Evolutionary conservation across 768 basidiomycete species (phyloP).

Genomic region (Filobasidium floriforme): DNA sequence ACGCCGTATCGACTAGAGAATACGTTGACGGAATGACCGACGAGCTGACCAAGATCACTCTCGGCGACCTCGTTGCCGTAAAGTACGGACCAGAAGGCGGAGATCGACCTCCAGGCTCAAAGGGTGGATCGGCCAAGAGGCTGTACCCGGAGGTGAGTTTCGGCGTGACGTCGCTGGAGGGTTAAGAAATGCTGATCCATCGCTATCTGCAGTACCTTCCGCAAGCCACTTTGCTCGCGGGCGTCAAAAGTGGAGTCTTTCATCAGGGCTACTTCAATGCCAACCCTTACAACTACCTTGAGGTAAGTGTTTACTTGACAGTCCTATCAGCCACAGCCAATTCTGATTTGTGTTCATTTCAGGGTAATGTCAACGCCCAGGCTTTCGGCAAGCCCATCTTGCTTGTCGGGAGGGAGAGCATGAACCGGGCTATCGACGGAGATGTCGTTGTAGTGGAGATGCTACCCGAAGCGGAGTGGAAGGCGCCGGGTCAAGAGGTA

Average conservation of each 20-base stretch:
- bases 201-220: conserved; percentile 63
- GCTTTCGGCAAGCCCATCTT: conserved; percentile 70
- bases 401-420: conserved; percentile 77
- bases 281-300: conserved; percentile 90
- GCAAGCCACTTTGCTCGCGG: conserved; percentile 62
- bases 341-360: neutral
- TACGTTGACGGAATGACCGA: conserved; percentile 69
- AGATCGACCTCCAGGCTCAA: conserved; percentile 48
- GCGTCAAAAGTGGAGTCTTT: conserved; percentile 72
- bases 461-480: conserved; percentile 82
- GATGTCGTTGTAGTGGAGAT: conserved; percentile 87
- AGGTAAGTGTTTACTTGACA: conserved; percentile 50
- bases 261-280: conserved; percentile 93
- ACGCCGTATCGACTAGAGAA: conserved; percentile 53
- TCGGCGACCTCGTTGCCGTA: conserved; percentile 71
- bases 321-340: neutral
- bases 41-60: conserved; percentile 51
- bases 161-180: neutral
- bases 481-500: conserved; percentile 81
- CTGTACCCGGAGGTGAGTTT: conserved; percentile 62
- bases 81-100: conserved; percentile 47
- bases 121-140: conserved; percentile 12
- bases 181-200: neutral
- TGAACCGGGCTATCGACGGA: conserved; percentile 91
- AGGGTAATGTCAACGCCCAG: conserved; percentile 75